phyloP scores from a whole-genome alignment of 1,139 yeast species.

The Scheffersomyces parashehatae region DNA sequence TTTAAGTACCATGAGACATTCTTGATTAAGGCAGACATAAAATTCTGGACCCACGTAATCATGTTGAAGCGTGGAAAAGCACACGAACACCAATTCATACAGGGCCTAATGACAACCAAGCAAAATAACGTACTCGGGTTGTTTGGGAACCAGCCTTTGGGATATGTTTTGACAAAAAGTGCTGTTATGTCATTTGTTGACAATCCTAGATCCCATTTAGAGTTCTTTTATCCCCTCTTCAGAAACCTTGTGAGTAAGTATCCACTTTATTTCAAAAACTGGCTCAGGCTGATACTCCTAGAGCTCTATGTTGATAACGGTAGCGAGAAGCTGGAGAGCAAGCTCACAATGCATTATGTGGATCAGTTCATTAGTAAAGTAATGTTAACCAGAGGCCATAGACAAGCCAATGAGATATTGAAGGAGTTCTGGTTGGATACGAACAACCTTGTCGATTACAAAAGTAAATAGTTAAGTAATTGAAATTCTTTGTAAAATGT shows the following conservation, averaged over 20 bases:
- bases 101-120: constrained; percentile 29
- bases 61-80: constrained; percentile 53
- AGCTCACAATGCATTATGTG: constrained; percentile 7
- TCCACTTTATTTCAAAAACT: constrained; percentile 46
- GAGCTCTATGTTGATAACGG: constrained; percentile 23
- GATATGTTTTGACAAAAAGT: constrained; percentile 31
- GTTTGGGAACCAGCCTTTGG: constrained; percentile 27
- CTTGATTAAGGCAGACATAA: constrained; percentile 58
- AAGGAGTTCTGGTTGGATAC: constrained; percentile 65
- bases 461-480: constrained; percentile 4
- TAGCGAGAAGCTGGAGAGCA: constrained; percentile 5
- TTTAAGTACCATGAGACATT: constrained; percentile 62
- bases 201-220: constrained; percentile 64
- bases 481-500: constrained; percentile 2
- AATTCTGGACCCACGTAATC: constrained; percentile 66
- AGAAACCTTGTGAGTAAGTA: constrained; percentile 54
- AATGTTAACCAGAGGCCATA: constrained; percentile 62
- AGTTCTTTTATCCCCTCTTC: constrained; percentile 55
- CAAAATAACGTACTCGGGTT: not conserved
- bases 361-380: constrained; percentile 54
- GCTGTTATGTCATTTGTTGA: constrained; percentile 39
- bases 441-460: constrained; percentile 52
- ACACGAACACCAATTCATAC: constrained; percentile 44
- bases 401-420: constrained; percentile 56
- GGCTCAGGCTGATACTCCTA: constrained; percentile 41